Evolutionary conservation across 345 rosid genomes (phyloP), one percentile per base, ranked within the genome.

Genomic region (Euphorbia tirucalli): DNA sequence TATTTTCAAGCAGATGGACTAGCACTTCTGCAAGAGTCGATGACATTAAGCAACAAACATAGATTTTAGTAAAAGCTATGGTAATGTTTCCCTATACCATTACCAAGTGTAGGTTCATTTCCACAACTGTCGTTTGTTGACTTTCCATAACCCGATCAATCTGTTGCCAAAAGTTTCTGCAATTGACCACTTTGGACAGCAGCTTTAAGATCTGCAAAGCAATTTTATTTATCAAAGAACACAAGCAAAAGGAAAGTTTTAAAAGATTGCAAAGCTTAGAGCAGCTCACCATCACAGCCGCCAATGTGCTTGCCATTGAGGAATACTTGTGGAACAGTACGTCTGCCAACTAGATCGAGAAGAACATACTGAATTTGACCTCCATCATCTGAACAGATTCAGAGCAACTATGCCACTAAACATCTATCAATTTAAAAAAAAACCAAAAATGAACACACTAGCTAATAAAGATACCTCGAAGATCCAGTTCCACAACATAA

Each of bases 161-260:
- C 74, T 60, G 54, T 35, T 66, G 65, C 61, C n/a, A 83, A 76
- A 81, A 83, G 89, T 71, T 76, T 84, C 72, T 81, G 60, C 82
- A 90, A 62, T 49, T 85, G 68, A 71, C 93, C 96, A 63, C 71
- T 83, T 44, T 61, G 37, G 44, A 77, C 43, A 16, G 90, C 72
- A 69, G 49, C 83, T 65, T 63, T 84, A 59, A 90, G 86, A 85
- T 90, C 93, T 88, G 86, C 73, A 75, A 21, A 57, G 24, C 70
- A 56, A 61, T 68, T 65, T 10, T 18, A 66, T 16, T 8, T 59
- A 61, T 22, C 39, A 76, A 63, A 69, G 13, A 74, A 13, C 13
- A 3, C 5, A 16, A 57, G 19, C 15, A 43, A 65, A 54, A 58
- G 39, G 37, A 8, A 4, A 16, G 50, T 49, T 58, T 37, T 28